A percentile compares a stretch with the other conserved stretches of the same genome.
These are phyloP conservation scores for Boletus rex-veris DNA, from an alignment of 768 basidiomycete genomes.

Conservation along the genomic window DNA sequence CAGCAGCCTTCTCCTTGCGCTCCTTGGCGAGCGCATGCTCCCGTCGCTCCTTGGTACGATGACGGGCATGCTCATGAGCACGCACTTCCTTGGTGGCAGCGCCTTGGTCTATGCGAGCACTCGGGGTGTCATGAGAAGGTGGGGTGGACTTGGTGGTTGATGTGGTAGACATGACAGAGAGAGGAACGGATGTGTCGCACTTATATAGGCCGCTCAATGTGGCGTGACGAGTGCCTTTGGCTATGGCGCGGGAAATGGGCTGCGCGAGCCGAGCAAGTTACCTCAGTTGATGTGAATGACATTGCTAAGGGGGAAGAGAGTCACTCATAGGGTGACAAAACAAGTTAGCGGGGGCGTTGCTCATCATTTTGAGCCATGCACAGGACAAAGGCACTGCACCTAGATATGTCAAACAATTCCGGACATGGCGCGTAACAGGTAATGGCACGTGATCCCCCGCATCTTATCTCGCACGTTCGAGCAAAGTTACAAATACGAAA, in stretches of 20 bases:
- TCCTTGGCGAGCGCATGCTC: slow-evolving; percentile 30
- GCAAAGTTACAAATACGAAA: background rate
- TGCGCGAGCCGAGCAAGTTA: slow-evolving; percentile 17
- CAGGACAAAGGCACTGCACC: slow-evolving; percentile 23
- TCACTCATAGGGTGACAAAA: slow-evolving; percentile 7
- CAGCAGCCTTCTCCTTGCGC: slow-evolving; percentile 29
- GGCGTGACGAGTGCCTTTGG: slow-evolving; percentile 18
- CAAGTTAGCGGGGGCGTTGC: background rate
- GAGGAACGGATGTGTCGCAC: slow-evolving; percentile 3
- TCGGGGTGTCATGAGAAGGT: slow-evolving; percentile 18
- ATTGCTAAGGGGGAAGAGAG: background rate
- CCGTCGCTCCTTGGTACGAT: slow-evolving; percentile 31
- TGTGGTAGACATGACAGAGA: slow-evolving; percentile 31
- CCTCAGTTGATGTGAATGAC: background rate
- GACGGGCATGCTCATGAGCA: slow-evolving; percentile 33
- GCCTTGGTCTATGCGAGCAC: slow-evolving; percentile 16
- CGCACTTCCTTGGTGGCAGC: slow-evolving; percentile 27
- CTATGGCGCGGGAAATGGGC: slow-evolving; percentile 21
- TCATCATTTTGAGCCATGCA: slow-evolving; percentile 18
- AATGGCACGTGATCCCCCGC: slow-evolving; percentile 18
- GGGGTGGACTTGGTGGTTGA: slow-evolving; percentile 20
- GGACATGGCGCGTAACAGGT: slow-evolving; percentile 8
- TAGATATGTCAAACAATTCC: slow-evolving; percentile 8
- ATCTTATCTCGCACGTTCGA: slow-evolving; percentile 23
- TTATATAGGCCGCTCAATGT: slow-evolving; percentile 32